These are phyloP conservation scores for Dorcoceras hygrometricum DNA, from an alignment of 257 asterid genomes.

Conservation along the genomic window DNA sequence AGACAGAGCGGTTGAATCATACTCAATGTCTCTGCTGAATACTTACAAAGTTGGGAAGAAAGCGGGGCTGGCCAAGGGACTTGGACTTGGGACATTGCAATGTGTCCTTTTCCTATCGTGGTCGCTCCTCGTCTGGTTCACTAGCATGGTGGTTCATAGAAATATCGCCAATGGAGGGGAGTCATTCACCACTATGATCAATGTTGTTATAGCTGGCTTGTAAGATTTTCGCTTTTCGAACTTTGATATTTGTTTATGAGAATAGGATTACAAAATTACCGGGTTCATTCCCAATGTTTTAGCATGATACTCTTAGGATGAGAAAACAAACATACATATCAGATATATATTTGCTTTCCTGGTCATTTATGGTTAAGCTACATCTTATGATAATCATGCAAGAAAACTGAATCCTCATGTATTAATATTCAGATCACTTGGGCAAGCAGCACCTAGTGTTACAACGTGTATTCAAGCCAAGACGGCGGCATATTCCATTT, in stretches of 20 bases:
- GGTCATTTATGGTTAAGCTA: too few relatives aligned
- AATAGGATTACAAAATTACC: too few relatives aligned
- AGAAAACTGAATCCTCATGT: background rate
- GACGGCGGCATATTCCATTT: conserved; percentile 85
- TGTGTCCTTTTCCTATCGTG: conserved; percentile 93
- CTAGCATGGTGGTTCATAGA: conserved; percentile 87
- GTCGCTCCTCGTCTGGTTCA: conserved; percentile 96
- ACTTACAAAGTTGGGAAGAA: conserved; percentile 73
- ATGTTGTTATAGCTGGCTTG: conserved; percentile 96
- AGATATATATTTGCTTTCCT: too few relatives aligned
- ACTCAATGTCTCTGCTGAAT: conserved; percentile 57
- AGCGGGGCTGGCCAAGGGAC: conserved; percentile 95
- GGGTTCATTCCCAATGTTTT: too few relatives aligned
- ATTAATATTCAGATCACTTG: conserved; percentile 57
- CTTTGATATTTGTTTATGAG: too few relatives aligned
- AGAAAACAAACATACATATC: too few relatives aligned
- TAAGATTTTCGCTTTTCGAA: conserved; percentile 52
- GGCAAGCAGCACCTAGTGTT: conserved; percentile 88
- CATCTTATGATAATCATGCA: too few relatives aligned
- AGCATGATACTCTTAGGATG: background rate
- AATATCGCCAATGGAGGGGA: conserved; percentile 90
- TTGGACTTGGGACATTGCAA: conserved; percentile 88
- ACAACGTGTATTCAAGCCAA: conserved; percentile 85
- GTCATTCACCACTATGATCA: conserved; percentile 96
- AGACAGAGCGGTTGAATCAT: conserved; percentile 72